Conservation (phyloP, 768 basidiomycete species). For the Auricularia sp. region DNA sequence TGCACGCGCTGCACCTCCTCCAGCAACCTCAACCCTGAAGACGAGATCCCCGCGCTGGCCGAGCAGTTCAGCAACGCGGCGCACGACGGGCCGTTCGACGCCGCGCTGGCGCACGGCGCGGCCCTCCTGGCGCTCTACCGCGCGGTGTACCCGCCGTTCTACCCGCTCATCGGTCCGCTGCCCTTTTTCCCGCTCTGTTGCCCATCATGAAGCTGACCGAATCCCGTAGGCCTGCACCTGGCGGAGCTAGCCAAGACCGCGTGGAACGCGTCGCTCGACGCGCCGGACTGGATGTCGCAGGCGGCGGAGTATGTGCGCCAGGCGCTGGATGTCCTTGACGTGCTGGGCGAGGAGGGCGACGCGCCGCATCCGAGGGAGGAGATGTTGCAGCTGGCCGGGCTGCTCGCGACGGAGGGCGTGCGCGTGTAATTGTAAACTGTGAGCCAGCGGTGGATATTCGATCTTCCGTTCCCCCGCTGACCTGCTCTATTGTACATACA, state of each 20-base stretch:
- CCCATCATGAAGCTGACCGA: too few species aligned
- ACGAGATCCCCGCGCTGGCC: slow-evolving; percentile 36
- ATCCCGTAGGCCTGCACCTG: slow-evolving; percentile 73
- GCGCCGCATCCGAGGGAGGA: background rate
- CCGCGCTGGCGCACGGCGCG: slow-evolving; percentile 44
- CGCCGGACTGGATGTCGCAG: background rate
- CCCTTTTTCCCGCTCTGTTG: too few species aligned
- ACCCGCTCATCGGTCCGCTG: too few species aligned
- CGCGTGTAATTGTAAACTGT: background rate
- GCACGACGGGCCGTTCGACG: slow-evolving; percentile 48
- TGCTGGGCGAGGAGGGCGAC: background rate
- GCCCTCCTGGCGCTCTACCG: slow-evolving; percentile 56
- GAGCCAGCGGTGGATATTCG: too few species aligned
- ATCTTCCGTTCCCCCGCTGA: too few species aligned
- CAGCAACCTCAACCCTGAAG: background rate
- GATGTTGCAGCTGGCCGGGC: background rate
- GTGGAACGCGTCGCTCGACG: slow-evolving; percentile 44
- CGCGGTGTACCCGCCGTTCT: slow-evolving; percentile 62
- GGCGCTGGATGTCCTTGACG: background rate
- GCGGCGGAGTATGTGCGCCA: background rate
- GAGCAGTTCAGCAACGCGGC: slow-evolving; percentile 59
- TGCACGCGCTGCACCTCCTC: slow-evolving; percentile 7
- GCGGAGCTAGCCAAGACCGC: slow-evolving; percentile 67
- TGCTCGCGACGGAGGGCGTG: background rate
- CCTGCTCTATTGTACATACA: too few species aligned